These are phyloP conservation scores for Vanrija pseudolonga DNA, from an alignment of 1,284 basidiomycete genomes.

Conservation along the genomic window DNA sequence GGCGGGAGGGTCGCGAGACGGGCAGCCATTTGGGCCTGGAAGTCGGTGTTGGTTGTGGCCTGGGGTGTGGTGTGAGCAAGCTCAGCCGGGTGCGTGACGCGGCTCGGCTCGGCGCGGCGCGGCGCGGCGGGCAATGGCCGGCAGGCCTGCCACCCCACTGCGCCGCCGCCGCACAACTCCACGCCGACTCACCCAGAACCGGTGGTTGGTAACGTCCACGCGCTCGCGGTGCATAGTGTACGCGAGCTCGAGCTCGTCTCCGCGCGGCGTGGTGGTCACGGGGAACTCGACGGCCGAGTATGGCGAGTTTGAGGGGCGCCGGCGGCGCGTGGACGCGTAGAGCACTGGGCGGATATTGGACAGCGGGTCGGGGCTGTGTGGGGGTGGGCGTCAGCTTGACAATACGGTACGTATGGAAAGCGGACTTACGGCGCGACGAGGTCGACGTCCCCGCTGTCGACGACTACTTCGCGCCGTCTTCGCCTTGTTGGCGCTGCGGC, in stretches of 20 bases:
- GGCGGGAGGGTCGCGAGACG: conserved; percentile 35
- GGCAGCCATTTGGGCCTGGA: conserved; percentile 31
- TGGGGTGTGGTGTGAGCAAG: conserved; percentile 6
- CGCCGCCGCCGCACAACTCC: no score
- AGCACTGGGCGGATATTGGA: conserved; percentile 47
- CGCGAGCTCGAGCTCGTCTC: conserved; percentile 38
- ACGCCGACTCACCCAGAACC: conserved; percentile 39
- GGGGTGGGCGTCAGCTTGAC: background rate
- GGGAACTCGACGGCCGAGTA: conserved; percentile 42
- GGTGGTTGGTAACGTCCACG: conserved; percentile 44
- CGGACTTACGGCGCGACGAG: conserved; percentile 44
- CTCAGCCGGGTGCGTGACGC: background rate
- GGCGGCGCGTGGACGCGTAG: conserved; percentile 31
- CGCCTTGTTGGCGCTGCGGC: no score
- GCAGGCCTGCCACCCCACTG: no score
- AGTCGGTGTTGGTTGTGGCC: conserved; percentile 36
- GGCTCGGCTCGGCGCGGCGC: no score
- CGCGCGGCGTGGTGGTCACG: conserved; percentile 5
- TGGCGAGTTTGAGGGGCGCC: conserved; percentile 33
- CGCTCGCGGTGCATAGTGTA: conserved; percentile 39
- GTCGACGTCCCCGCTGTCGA: conserved; percentile 21
- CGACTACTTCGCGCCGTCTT: no score
- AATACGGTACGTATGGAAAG: no score
- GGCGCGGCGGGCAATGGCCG: no score
- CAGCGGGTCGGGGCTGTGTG: conserved; percentile 37